Evolutionary conservation across 768 basidiomycete species (phyloP), one percentile per base, ranked within the genome.

Genomic region (Lentinus brumalis): DNA sequence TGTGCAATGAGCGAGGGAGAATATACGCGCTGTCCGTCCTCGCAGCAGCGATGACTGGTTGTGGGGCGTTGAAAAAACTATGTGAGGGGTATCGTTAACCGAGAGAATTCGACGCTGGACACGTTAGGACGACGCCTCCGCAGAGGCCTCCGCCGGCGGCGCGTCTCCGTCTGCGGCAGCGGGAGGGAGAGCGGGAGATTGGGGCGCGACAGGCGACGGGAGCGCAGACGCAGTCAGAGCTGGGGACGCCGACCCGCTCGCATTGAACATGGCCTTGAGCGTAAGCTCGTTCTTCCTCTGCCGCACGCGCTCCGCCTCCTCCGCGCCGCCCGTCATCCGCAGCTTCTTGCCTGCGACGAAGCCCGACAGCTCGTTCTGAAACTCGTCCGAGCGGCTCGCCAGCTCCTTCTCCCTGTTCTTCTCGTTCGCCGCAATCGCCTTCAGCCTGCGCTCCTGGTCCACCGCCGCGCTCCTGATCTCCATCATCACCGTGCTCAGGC

Each of bases 301-400:
- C 67, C 96, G 79, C 66, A 96, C 82, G 58, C 96, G 81, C 77
- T 99, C 96, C 26, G 79, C 83, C 77, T 96, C 94, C 73, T 96
- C 93, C 26, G 93, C 90, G 14, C 94, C 96, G 30, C 96, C 96
- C 16, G 96, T 99, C 91, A 94, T 89, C 81, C 86, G 92, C 73
- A 99, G 76, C 77, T 90, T 95, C 81, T 91, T 91, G 62, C 87
- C 85, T 4, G 78, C 82, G 54, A 99, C 95, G 74, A 98, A 98
- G 4, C 91, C 93, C 47, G 77, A 74, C 66, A 99, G 71, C 78
- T 98, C 96, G 14, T 81, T 79, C 66, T 93, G 85, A 74, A 98
- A 86, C 66, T 92, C 94, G 73, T 97, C 94, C 46, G 88, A 83
- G 59, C 85, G 81, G 50, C 73, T 79, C 21, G 86, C 86, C 18